phyloP scores from a whole-genome alignment of 192 early-diverging fungal species.

The Spizellomyces punctatus region DNA sequence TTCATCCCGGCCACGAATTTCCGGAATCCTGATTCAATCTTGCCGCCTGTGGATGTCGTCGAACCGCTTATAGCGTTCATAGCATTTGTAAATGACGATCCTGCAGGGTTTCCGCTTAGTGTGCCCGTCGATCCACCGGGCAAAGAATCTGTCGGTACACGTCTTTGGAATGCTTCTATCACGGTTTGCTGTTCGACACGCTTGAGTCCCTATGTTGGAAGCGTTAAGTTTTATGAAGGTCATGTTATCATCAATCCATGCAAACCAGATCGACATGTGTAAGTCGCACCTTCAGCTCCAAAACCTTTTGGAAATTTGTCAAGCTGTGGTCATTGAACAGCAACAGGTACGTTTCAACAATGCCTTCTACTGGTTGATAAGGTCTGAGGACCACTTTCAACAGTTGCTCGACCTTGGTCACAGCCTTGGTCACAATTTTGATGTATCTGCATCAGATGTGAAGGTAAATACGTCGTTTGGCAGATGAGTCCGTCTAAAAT shows the following conservation, averaged over 20 bases:
- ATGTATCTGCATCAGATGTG: slow-evolving; percentile 59
- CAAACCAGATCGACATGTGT: background rate
- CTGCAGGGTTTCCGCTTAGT: background rate
- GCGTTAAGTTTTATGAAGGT: background rate
- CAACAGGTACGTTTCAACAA: slow-evolving; percentile 88
- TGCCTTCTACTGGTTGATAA: slow-evolving; percentile 76
- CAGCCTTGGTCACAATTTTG: slow-evolving; percentile 81
- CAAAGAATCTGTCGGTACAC: slow-evolving; percentile 18
- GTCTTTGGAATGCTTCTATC: slow-evolving; percentile 40
- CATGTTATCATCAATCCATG: background rate
- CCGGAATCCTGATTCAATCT: slow-evolving; percentile 27
- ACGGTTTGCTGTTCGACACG: slow-evolving; percentile 41
- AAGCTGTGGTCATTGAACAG: slow-evolving; percentile 74
- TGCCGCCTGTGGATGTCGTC: slow-evolving; percentile 15
- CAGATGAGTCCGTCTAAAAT: no score
- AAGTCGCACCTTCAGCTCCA: slow-evolving; percentile 76
- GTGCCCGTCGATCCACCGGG: background rate
- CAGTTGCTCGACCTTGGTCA: slow-evolving; percentile 80
- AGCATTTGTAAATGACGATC: slow-evolving; percentile 14
- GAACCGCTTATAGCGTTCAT: background rate
- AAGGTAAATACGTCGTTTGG: background rate
- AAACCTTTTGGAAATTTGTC: slow-evolving; percentile 73
- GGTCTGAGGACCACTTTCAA: slow-evolving; percentile 90
- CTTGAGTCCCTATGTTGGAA: slow-evolving; percentile 38
- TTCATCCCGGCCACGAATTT: slow-evolving; percentile 37